Evolutionary conservation across 345 rosid genomes (phyloP).

Genomic region (Heritiera fomes): DNA sequence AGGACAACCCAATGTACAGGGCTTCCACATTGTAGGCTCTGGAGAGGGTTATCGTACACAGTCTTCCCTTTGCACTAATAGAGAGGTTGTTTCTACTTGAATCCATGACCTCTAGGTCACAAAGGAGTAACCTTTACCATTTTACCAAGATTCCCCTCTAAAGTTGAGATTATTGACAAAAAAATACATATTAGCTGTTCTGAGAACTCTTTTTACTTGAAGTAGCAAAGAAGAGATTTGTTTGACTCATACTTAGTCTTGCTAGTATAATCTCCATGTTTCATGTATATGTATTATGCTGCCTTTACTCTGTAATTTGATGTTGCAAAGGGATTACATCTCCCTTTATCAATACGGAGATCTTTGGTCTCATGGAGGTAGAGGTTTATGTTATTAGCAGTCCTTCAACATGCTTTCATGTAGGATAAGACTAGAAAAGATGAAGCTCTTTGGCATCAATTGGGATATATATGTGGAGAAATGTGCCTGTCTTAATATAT

Average conservation of each 20-base stretch:
- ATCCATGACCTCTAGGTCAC: too few relatives aligned
- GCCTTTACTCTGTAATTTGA: background rate
- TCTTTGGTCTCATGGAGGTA: background rate
- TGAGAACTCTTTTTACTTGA: too few relatives aligned
- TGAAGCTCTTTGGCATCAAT: background rate
- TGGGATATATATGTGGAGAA: background rate
- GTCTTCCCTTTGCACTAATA: too few relatives aligned
- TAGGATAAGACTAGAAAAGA: background rate
- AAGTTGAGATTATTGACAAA: too few relatives aligned
- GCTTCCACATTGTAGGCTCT: too few relatives aligned
- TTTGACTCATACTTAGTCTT: background rate
- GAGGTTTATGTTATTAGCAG: background rate
- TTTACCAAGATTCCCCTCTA: too few relatives aligned
- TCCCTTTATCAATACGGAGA: background rate
- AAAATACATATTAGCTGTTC: background rate
- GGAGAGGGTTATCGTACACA: too few relatives aligned
- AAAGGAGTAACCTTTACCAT: too few relatives aligned
- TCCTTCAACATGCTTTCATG: background rate
- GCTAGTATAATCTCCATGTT: background rate
- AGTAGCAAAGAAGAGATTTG: background rate
- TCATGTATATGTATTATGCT: background rate
- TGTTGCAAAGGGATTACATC: background rate
- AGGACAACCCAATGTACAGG: too few relatives aligned
- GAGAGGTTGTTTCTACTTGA: too few relatives aligned
- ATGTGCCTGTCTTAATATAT: background rate